Evolutionary conservation across 163 green algal species (phyloP).

Genomic region (Trebouxiophyceae sp.): DNA sequence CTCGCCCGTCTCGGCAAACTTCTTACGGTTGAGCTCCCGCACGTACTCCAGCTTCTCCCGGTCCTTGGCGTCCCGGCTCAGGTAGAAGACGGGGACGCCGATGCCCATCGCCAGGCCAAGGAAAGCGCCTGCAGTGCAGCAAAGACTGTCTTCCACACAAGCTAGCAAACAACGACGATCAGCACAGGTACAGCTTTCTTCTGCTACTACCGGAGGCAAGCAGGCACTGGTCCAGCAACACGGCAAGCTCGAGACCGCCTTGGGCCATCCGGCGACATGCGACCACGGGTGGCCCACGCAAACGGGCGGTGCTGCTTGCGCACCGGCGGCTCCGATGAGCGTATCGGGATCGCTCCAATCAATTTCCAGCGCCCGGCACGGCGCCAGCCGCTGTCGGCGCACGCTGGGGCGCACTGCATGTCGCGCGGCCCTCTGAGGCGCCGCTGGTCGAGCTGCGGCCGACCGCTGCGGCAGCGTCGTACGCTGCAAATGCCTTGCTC

Average conservation of each 20-base stretch:
- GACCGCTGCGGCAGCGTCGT: too few relatives aligned
- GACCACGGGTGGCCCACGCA: background rate
- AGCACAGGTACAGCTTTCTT: background rate
- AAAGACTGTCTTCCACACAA: background rate
- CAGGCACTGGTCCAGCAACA: too few relatives aligned
- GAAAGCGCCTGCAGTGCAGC: conserved; percentile 21
- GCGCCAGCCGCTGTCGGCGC: background rate
- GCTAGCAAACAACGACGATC: background rate
- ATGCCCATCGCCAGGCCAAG: conserved; percentile 41
- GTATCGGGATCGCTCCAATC: conserved; percentile 47
- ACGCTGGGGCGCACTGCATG: background rate
- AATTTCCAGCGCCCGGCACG: conserved; percentile 18
- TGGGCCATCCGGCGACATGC: background rate
- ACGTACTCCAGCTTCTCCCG: conserved; percentile 43
- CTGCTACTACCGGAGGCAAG: background rate
- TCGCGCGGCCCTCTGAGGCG: too few relatives aligned
- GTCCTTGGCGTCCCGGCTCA: conserved; percentile 32
- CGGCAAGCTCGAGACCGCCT: too few relatives aligned
- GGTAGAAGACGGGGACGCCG: conserved; percentile 46
- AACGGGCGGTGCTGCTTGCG: background rate
- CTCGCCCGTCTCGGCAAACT: conserved; percentile 46
- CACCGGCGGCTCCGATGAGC: conserved; percentile 21
- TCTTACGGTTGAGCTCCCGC: conserved; percentile 43
- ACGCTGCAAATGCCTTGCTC: too few relatives aligned
- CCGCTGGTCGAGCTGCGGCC: too few relatives aligned